Base-by-base conservation (phyloP, 768 basidiomycete species). In the Amanita polypyramis region DNA sequence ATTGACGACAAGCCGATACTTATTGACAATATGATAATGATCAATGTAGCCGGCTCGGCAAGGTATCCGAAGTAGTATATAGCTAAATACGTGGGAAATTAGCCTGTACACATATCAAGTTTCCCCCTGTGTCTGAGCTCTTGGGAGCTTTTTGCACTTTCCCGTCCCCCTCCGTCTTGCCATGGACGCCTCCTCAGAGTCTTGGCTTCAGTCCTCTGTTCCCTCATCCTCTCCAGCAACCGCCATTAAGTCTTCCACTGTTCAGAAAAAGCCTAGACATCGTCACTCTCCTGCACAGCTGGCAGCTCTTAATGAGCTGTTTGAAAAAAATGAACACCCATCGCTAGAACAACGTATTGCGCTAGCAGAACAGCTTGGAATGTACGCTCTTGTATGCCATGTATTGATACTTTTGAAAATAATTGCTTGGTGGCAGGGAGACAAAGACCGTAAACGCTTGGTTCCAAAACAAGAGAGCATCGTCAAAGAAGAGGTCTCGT, bases 401-500 rank as follows among this genome's bases (percentile, higher is more conserved):
- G 49, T 42, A 49, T 43, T 44, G 42, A 46, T 43, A 38, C 49
- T 29, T 52, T 57, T 41, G 55, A 27, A 48, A 50, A 53, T 45
- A 52, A 47, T 45, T 32, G 50, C 46, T 53, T 45, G 45, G 10
- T 43, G 27, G 60, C 21, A 88, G 86, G 81, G 83, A 87, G 61
- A 80, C 78, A 62, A 88, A 88, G 73, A 85, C 83, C 2, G 85
- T 88, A 60, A 84, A 85, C 60, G 82, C 86, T 11, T 88, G 84
- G 82, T 89, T 88, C 65, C 85, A 88, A 67, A 88, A 88, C 61
- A 88, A 87, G 70, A 74, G 86, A 47, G 85, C 86, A 5, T 86
- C 85, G 10, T 79, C 77, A 56, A 88, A 86, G 74, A 88, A 88
- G 65, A 74, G 68, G 62, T 74, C 72, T 61, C 70, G 60, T 52